Conservation (phyloP, 192 early-diverging fungal genomes). For the Funneliformis geosporum region DNA sequence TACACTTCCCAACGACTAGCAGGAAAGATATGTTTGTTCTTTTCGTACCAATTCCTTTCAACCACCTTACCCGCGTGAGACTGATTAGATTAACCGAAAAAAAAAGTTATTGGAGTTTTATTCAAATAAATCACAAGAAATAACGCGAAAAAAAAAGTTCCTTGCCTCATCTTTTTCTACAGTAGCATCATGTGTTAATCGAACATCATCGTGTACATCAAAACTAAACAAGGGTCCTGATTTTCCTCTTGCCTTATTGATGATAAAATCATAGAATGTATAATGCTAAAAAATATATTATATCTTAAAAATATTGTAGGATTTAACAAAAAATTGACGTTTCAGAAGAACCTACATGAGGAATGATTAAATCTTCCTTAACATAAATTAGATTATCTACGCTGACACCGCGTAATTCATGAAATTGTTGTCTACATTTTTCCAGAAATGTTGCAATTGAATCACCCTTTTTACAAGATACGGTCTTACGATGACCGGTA, state of each 20-base stretch:
- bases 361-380: conserved; percentile 96
- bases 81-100: conserved; percentile 34
- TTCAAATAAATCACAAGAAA: neutral
- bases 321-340: neutral
- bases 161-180: conserved; percentile 85
- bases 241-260: conserved; percentile 94
- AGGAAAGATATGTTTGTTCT: conserved; percentile 96
- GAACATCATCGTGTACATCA: conserved; percentile 92
- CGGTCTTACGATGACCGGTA: conserved; percentile 81
- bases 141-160: neutral
- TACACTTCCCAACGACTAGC: conserved; percentile 91
- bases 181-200: conserved; percentile 76
- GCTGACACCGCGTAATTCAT: conserved; percentile 76
- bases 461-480: conserved; percentile 78
- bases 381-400: conserved; percentile 89
- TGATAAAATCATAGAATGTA: conserved; percentile 93
- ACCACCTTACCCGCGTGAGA: conserved; percentile 95
- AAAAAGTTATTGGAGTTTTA: neutral
- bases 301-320: neutral
- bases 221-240: conserved; percentile 93
- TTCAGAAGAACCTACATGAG: conserved; percentile 63
- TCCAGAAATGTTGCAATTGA: conserved; percentile 87
- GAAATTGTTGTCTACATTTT: conserved; percentile 77
- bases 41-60: conserved; percentile 86
- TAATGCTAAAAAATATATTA: conserved; percentile 52